phyloP scores from a whole-genome alignment of 2,329 filamentous ascomycete species.

The Herpotrichia juniperi region DNA sequence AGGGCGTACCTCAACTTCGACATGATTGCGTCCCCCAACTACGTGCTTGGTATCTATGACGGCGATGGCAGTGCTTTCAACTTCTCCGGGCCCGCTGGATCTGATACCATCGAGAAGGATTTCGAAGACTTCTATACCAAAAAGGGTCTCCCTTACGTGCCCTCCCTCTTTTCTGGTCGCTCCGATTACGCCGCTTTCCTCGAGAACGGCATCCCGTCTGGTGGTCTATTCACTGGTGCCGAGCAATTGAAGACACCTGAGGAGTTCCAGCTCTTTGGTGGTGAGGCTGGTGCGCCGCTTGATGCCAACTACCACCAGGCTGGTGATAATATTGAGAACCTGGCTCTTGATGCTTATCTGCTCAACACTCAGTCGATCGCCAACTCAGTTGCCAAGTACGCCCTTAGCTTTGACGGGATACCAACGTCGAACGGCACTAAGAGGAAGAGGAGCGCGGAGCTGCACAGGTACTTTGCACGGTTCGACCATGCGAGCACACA shows the following conservation, averaged over 20 bases:
- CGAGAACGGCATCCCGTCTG: conserved; percentile 46
- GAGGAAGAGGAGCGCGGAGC: conserved; percentile 38
- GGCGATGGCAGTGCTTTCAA: conserved; percentile 46
- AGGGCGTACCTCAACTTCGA: conserved; percentile 52
- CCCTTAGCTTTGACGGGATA: conserved; percentile 42
- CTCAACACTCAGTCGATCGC: conserved; percentile 48
- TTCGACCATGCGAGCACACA: conserved; percentile 37
- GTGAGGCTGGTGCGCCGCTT: conserved; percentile 43
- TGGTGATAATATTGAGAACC: conserved; percentile 45
- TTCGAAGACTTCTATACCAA: conserved; percentile 44
- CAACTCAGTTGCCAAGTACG: conserved; percentile 47
- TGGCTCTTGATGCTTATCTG: conserved; percentile 43
- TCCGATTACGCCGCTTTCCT: conserved; percentile 51
- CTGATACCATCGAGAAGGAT: conserved; percentile 42
- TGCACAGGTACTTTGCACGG: conserved; percentile 22
- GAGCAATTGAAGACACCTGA: conserved; percentile 48
- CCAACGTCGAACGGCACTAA: conserved; percentile 33
- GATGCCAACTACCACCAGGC: conserved; percentile 47
- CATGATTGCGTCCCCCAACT: conserved; percentile 50
- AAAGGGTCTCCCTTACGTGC: conserved; percentile 37
- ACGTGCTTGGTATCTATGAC: conserved; percentile 47
- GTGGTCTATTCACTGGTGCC: conserved; percentile 49
- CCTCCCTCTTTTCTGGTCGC: conserved; percentile 45
- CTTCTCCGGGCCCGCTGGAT: conserved; percentile 43
- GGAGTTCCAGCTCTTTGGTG: conserved; percentile 44